Percentiles rank a stretch among this genome's conserved stretches.
phyloP scores from a whole-genome alignment of 2,329 filamentous ascomycete species.

The Cordyceps farinosa region DNA sequence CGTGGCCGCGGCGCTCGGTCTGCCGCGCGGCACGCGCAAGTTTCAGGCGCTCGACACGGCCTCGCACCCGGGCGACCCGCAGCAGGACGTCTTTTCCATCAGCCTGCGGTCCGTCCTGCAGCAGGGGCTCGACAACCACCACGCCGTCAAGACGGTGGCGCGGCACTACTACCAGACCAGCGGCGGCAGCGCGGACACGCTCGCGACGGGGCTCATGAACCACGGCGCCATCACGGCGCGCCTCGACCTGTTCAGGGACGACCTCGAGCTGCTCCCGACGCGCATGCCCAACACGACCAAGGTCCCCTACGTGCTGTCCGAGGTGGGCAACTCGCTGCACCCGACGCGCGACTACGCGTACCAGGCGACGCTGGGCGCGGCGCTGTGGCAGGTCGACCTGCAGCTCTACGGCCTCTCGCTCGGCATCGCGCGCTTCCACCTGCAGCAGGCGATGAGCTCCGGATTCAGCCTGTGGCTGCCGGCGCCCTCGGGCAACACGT shows the following conservation, averaged over 20 bases:
- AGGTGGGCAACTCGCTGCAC: conserved; percentile 35
- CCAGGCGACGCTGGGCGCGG: conserved; percentile 33
- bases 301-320: conserved; percentile 33
- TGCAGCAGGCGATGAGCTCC: conserved; percentile 37
- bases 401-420: conserved; percentile 34
- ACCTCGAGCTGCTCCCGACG: conserved; percentile 19
- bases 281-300: conserved; percentile 16
- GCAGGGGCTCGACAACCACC: conserved; percentile 30
- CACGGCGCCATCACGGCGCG: conserved; percentile 30
- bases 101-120: conserved; percentile 2
- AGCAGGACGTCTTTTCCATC: conserved; percentile 14
- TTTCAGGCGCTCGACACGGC: conserved; percentile 36
- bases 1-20: conserved; percentile 26
- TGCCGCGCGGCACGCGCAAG: conserved; percentile 27
- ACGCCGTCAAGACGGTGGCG: conserved; percentile 34
- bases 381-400: conserved; percentile 37
- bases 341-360: conserved; percentile 30
- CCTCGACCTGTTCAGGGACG: conserved; percentile 31
- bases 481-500: conserved; percentile 25
- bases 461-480: conserved; percentile 30
- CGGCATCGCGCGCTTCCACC: conserved; percentile 35
- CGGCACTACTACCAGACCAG: conserved; percentile 37
- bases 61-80: conserved; percentile 21
- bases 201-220: conserved; percentile 31
- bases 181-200: conserved; percentile 28